Conservation (phyloP, 2,329 filamentous ascomycete genomes). For the Alternaria dauci region DNA sequence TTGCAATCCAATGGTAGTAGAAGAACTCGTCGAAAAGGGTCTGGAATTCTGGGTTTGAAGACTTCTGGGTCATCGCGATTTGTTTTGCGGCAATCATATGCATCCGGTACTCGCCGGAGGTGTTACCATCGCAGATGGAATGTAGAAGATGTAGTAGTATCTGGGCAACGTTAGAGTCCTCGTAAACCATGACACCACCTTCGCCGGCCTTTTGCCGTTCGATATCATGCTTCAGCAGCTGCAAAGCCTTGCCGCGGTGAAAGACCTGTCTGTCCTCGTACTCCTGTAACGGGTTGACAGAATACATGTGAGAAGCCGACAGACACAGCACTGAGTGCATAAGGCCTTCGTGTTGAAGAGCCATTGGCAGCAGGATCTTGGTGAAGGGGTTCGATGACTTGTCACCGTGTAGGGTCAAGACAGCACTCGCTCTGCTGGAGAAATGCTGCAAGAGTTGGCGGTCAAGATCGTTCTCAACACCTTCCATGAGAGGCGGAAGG, state of each 20-base stretch:
- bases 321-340: constrained; percentile 92
- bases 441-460: constrained; percentile 85
- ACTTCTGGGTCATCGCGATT: constrained; percentile 69
- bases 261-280: constrained; percentile 61
- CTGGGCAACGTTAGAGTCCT: constrained; percentile 69
- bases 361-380: constrained; percentile 82
- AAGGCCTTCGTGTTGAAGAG: constrained; percentile 77
- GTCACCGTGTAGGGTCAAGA: constrained; percentile 83
- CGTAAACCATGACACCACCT: constrained; percentile 49
- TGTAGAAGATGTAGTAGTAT: constrained; percentile 68
- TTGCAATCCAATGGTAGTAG: constrained; percentile 76
- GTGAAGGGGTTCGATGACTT: constrained; percentile 81
- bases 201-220: constrained; percentile 50
- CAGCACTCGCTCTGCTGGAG: constrained; percentile 77
- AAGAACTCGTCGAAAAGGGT: constrained; percentile 80
- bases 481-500: constrained; percentile 73
- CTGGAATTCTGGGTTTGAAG: constrained; percentile 72
- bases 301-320: constrained; percentile 76
- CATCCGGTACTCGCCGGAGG: constrained; percentile 75
- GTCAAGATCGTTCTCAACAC: constrained; percentile 81
- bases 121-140: constrained; percentile 67
- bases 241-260: constrained; percentile 51
- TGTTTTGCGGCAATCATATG: constrained; percentile 80
- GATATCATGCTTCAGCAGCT: constrained; percentile 60
- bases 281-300: constrained; percentile 59